Evolutionary conservation across 2,329 filamentous ascomycete species (phyloP), one percentile per base, ranked within the genome.

Genomic region (Penicillium sp.): DNA sequence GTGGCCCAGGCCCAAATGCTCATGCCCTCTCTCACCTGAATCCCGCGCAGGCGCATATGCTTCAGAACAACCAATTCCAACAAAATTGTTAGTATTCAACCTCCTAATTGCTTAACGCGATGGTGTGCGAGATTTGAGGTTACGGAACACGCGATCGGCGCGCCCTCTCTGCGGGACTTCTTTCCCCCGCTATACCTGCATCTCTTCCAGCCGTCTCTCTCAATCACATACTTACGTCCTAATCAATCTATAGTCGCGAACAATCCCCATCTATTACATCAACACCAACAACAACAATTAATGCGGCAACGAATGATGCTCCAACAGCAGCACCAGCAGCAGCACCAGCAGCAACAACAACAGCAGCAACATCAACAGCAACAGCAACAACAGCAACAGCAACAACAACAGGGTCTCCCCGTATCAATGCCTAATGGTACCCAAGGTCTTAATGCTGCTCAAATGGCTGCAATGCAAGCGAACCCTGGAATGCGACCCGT

Each of bases 1-100:
- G 78, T 55, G 75, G 76, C 29, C 75, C 75, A 23, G 77, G 78
- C 55, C 82, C 81, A 27, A 85, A 81, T 69, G 79, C 81, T 48
- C 85, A 87, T 75, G 84, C 84, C 29, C 74, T 87, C 60, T 82
- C 81, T 47, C 85, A 87, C 69, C 73, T 87, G 62, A 82, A 80
- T 58, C 82, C 83, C 13, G 68, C 71, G 34, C 81, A 83, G 65
- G 79, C 80, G 59, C 80, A 81, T 58, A 78, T 84, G 72, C 80
- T 84, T 64, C 79, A 81, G 63, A 80, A 81, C 58, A 77, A 76
- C 43, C 75, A 74, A 41, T 73, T 76, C 55, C 71, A 69, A 23
- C 76, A 75, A 60, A 74, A 74, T 45, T 75, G 75, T 78, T 68
- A 69, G 76, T 75, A 54, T 48, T 27, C 16, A 48, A 38, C 9